Percentiles rank a stretch among this genome's conserved stretches.
Evolutionary conservation across 139 green algal genomes (phyloP).

Genomic region (Trebouxia sp.): DNA sequence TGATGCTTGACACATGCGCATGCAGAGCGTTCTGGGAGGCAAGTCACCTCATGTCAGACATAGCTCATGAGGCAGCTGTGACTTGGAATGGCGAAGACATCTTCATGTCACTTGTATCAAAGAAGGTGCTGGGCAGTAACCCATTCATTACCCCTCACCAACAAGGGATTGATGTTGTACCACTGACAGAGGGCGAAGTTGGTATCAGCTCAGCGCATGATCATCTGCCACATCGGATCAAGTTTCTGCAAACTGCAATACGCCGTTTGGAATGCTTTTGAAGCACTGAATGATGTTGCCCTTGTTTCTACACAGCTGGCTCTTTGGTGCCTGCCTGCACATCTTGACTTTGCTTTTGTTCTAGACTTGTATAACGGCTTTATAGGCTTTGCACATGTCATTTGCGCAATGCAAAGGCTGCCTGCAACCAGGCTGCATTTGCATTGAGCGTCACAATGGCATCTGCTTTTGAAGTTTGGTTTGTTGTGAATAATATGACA

Average conservation of each 20-base stretch:
- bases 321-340: background rate
- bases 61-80: background rate
- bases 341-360: background rate
- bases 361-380: too few relatives aligned
- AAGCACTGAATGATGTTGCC: too few relatives aligned
- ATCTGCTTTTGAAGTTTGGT: too few relatives aligned
- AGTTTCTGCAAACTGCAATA: background rate
- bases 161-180: background rate
- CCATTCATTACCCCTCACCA: background rate
- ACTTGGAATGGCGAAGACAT: slow-evolving; percentile 30
- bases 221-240: background rate
- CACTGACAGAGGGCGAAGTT: background rate
- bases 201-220: background rate
- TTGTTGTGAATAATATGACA: too few relatives aligned
- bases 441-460: too few relatives aligned
- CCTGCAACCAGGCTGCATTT: too few relatives aligned
- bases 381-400: too few relatives aligned
- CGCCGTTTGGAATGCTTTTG: background rate
- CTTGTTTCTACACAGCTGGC: background rate
- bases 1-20: slow-evolving; percentile 8
- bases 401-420: too few relatives aligned
- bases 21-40: slow-evolving; percentile 18
- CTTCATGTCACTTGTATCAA: slow-evolving; percentile 25
- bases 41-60: slow-evolving; percentile 22
- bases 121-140: background rate